Evolutionary conservation across 148 eudicot genomes (phyloP), one percentile per base, ranked within the genome.

Genomic region (Rhododendron vialii): DNA sequence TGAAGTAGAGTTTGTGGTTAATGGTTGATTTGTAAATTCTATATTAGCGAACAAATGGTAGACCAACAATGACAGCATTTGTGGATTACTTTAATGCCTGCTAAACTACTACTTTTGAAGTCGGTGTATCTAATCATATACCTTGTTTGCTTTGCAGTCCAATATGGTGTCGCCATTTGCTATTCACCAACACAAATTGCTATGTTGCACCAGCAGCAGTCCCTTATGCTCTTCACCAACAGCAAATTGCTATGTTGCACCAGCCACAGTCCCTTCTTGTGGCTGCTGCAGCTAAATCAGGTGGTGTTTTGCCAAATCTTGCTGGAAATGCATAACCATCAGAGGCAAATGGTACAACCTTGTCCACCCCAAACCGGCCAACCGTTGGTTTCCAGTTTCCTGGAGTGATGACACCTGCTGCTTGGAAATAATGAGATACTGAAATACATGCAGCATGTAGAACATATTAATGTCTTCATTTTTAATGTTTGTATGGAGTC

Each of bases 141-240:
- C 50, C 43, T 3, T n/a, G 22, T n/a, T 9, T 84, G 47, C 84
- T 75, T 65, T 91, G 91, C 95, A 97, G 98, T 89, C 98, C 83
- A 95, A 93, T 84, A 93, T 93, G 87, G 98, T 92, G 81, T 94
- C 99, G 7, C 98, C 99, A 61, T 97, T 90, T 88, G 87, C 96
- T 84, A 24, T 86, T 79, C 98, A 95, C 91, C 98, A 97, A 87
- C 98, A 94, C 99, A 97, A 90, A 92, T 97, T 69, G 96, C 95
- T 45, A 90, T 95, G 95, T 87, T 38, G 41, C 4, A 38, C 4
- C 41, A 38, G 41, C 41, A 38, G 5, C 41, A 38, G 4, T 38
- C 41, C 30, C 30, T 30, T 97, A 90, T 88, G 87, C 96, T 84
- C 18, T 86, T 79, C 98, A 95, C 91, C 98, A 97, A 87, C 98